Evolutionary conservation across 2,329 filamentous ascomycete genomes (phyloP), one percentile per base, ranked within the genome.

Genomic region (Coniosporium tulheliwenetii): DNA sequence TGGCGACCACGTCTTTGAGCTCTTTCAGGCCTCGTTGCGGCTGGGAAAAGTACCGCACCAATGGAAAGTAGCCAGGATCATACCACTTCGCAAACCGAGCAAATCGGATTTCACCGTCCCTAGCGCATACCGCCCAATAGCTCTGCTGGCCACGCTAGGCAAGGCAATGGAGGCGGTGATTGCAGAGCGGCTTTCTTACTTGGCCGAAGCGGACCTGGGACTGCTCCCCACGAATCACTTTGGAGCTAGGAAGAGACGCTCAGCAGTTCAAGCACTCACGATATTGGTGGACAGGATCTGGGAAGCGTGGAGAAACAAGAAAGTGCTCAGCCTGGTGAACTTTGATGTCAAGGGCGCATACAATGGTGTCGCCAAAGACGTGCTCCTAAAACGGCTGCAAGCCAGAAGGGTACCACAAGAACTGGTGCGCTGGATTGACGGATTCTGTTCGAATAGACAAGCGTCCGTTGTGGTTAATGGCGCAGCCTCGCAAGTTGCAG

Each of bases 291-390:
- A 58, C 43, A 14, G 49, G 8, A 52, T 59, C 30, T 55, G 55
- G 30, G 42, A 47, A 3, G 55, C 48, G 33, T 59, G 39, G 59
- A 50, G 42, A 48, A 50, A 44, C 33, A 41, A 46, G 38, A 51
- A 52, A 43, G 51, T 57, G 7, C 43, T 61, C 5, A 59, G 54
- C 38, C 47, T 62, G 8, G 47, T 60, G 36, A 59, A 52, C 41
- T 64, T 64, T 39, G 55, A 64, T 47, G 48, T 65, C 2, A 63
- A 64, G 44, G 58, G 59, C 14, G 60, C 57, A 39, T 64, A 60
- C 42, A 64, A 65, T 38, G 49, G 61, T n/a, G 58, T 65, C 10
- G 59, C 46, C 19, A 60, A 59, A 42, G 51, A 59, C 36, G 41
- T 55, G 46, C 42, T 60, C 32, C 35, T 60, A 32, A 45, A 57